Percentiles rank a stretch among this genome's conserved stretches.
Conservation (phyloP, 345 rosid species). For the Eucalyptus dawsonii region DNA sequence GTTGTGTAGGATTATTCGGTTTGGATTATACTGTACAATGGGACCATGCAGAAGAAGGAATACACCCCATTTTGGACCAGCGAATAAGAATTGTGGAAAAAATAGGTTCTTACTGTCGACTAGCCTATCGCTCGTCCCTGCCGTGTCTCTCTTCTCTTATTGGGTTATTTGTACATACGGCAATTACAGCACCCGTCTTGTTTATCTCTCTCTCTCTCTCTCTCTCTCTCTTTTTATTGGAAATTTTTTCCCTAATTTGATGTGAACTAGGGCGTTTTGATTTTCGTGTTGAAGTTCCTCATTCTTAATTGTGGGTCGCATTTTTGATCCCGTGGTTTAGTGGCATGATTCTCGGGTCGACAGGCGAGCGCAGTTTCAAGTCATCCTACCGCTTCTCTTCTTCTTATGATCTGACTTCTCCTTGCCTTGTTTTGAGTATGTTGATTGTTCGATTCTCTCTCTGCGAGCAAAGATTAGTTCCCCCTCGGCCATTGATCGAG, state of each 20-base stretch:
- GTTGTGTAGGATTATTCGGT: neutral
- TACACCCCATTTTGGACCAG: neutral
- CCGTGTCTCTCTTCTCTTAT: neutral
- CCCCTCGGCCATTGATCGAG: neutral
- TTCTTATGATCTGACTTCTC: neutral
- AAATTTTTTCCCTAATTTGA: neutral
- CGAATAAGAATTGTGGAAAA: neutral
- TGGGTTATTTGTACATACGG: neutral
- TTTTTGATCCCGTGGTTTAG: neutral
- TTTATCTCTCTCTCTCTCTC: neutral
- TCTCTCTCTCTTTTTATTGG: neutral
- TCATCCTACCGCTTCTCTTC: neutral
- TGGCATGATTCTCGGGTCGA: neutral
- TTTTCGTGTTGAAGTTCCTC: neutral
- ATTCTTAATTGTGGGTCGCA: neutral
- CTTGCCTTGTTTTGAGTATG: neutral
- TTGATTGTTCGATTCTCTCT: neutral
- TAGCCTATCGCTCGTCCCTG: neutral
- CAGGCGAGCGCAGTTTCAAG: neutral
- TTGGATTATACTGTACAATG: neutral
- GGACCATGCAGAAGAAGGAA: neutral
- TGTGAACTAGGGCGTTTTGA: neutral
- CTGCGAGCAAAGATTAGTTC: neutral
- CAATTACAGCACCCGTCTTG: neutral
- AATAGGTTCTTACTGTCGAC: neutral